Evolutionary conservation across 495 filamentous ascomycete genomes (phyloP).

Genomic region (Collariella sp.): DNA sequence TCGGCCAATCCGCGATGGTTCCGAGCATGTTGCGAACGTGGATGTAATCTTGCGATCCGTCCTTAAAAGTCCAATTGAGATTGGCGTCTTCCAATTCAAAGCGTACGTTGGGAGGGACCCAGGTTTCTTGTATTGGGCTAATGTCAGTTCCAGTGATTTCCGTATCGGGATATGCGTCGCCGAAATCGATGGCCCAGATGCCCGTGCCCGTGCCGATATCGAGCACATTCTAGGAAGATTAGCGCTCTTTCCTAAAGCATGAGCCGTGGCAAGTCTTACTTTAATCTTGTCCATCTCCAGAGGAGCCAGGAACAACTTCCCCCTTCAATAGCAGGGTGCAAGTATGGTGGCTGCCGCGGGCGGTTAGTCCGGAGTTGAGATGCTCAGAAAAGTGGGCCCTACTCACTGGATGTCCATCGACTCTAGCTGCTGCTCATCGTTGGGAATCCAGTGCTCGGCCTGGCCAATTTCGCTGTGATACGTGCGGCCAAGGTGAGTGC

Average conservation of each 20-base stretch:
- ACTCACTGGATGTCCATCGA: background rate
- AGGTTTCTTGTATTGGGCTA: too few relatives aligned
- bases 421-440: background rate
- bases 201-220: conserved; percentile 59
- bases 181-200: conserved; percentile 45
- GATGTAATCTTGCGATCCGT: conserved; percentile 41
- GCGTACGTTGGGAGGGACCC: too few relatives aligned
- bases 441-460: conserved; percentile 12
- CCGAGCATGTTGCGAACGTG: background rate
- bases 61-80: conserved; percentile 35
- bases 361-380: background rate
- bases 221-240: too few relatives aligned
- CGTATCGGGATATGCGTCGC: conserved; percentile 43
- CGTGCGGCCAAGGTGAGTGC: conserved; percentile 20
- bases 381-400: background rate
- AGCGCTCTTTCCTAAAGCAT: background rate
- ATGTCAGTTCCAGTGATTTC: conserved; percentile 27
- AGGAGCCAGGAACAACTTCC: conserved; percentile 8
- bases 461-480: conserved; percentile 23
- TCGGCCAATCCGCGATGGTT: conserved; percentile 41
- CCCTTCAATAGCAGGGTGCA: background rate
- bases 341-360: background rate
- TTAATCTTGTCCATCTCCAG: conserved; percentile 1
- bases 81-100: too few relatives aligned
- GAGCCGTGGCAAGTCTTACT: conserved; percentile 1